A percentile compares a stretch with the other conserved stretches of the same genome.
These are phyloP conservation scores for Cyberlindnera bimundalis DNA, from an alignment of 805 yeast genomes.

Conservation along the genomic window DNA sequence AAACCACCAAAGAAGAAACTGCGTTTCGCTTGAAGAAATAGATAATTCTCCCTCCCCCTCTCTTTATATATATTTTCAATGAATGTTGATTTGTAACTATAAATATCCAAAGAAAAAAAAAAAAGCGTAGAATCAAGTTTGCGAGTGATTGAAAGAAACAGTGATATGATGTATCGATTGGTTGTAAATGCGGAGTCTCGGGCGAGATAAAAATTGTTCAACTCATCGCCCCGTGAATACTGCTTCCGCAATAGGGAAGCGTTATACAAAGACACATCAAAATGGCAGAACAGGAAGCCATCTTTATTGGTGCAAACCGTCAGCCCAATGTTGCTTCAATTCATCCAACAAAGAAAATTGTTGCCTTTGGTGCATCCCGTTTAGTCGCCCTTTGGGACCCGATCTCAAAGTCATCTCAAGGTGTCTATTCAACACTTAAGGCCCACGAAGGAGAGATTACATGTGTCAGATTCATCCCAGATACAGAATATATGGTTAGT, in stretches of 20 bases:
- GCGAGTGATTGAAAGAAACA: neutral
- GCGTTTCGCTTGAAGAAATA: constrained; percentile 7
- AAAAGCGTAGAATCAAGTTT: neutral
- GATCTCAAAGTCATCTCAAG: constrained; percentile 35
- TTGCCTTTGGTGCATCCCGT: constrained; percentile 72
- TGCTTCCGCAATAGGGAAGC: neutral
- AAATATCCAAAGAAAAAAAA: no score
- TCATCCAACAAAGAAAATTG: constrained; percentile 32
- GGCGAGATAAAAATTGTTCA: neutral
- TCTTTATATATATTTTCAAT: no score
- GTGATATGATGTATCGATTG: constrained; percentile 1
- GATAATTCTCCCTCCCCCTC: no score
- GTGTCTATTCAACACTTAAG: constrained; percentile 55
- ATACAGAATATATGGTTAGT: constrained; percentile 43
- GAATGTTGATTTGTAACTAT: no score
- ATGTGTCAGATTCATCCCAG: constrained; percentile 56
- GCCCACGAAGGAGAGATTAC: constrained; percentile 63
- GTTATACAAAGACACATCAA: neutral
- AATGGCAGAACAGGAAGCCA: constrained; percentile 41
- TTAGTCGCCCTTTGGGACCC: constrained; percentile 73
- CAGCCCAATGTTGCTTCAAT: constrained; percentile 60
- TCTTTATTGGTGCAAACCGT: constrained; percentile 70
- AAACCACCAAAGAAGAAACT: constrained; percentile 10
- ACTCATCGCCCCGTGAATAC: constrained; percentile 4
- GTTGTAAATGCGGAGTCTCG: neutral